These are phyloP conservation scores for Termitomyces sp. DNA, from an alignment of 768 basidiomycete genomes.

Conservation along the genomic window DNA sequence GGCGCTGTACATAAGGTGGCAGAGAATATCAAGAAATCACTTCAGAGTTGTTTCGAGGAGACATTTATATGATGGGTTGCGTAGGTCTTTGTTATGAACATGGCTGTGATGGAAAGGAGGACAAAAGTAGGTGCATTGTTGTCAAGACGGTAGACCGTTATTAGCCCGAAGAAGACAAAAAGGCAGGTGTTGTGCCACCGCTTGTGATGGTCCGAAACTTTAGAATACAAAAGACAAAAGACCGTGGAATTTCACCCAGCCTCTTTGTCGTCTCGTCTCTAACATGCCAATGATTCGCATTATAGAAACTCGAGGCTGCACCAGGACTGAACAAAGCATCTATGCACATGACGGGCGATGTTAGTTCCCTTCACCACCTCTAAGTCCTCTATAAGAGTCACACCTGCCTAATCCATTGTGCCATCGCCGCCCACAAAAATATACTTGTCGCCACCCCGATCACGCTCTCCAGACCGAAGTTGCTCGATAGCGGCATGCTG, in stretches of 20 bases:
- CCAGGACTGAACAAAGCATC: neutral
- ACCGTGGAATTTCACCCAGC: neutral
- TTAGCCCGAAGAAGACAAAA: neutral
- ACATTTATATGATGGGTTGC: neutral
- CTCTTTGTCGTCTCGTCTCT: neutral
- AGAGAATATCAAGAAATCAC: neutral
- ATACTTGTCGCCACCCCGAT: neutral
- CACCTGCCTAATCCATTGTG: neutral
- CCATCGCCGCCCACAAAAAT: neutral
- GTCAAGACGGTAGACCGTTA: neutral
- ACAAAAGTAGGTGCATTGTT: constrained; percentile 5
- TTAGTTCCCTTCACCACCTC: neutral
- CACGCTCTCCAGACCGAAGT: neutral
- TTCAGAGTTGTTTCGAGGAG: neutral
- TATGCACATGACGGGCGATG: neutral
- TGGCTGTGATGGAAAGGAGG: constrained; percentile 1
- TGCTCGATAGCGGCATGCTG: neutral
- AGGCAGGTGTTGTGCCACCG: neutral
- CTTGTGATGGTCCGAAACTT: neutral
- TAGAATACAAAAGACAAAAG: neutral
- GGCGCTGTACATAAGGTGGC: neutral
- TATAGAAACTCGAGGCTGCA: neutral
- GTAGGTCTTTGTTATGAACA: constrained; percentile 6
- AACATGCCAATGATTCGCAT: neutral
- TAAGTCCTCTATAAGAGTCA: neutral